phyloP scores from a whole-genome alignment of 108 stramenopile species.

The Craspedostauros australis region DNA sequence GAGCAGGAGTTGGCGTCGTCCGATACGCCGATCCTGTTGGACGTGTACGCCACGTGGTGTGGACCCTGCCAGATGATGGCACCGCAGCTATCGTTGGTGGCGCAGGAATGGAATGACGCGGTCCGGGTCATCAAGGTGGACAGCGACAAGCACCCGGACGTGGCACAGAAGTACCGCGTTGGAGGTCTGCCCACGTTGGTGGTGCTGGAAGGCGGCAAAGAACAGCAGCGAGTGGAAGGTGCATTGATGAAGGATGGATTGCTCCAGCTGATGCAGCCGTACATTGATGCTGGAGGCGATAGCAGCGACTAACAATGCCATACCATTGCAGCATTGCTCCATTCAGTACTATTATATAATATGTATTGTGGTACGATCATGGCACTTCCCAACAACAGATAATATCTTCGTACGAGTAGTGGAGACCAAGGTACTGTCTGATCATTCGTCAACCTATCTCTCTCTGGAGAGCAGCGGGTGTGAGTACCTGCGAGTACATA shows the following conservation, averaged over 20 bases:
- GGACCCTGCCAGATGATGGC: conserved; percentile 71
- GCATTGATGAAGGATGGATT: conserved; percentile 67
- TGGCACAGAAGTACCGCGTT: conserved; percentile 41
- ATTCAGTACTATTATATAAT: too few relatives aligned
- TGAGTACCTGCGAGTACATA: too few relatives aligned
- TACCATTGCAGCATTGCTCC: too few relatives aligned
- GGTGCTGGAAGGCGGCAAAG: conserved; percentile 46
- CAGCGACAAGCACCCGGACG: conserved; percentile 51
- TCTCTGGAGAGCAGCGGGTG: too few relatives aligned
- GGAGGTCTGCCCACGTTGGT: conserved; percentile 47
- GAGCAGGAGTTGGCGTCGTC: conserved; percentile 39
- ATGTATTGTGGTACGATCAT: too few relatives aligned
- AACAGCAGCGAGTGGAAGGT: conserved; percentile 64
- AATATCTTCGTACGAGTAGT: too few relatives aligned
- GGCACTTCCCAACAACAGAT: too few relatives aligned
- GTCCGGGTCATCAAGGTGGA: conserved; percentile 73
- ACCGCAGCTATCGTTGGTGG: conserved; percentile 53
- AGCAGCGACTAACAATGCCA: too few relatives aligned
- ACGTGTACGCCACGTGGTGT: conserved; percentile 88
- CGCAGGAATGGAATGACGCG: conserved; percentile 36
- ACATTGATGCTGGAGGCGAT: too few relatives aligned
- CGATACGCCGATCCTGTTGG: conserved; percentile 60
- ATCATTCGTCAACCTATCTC: too few relatives aligned
- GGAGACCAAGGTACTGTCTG: too few relatives aligned
- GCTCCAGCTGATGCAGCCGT: conserved; percentile 47